Evolutionary conservation across 208 protist species (phyloP).

Genomic region (Herpetomonas tarakana): DNA sequence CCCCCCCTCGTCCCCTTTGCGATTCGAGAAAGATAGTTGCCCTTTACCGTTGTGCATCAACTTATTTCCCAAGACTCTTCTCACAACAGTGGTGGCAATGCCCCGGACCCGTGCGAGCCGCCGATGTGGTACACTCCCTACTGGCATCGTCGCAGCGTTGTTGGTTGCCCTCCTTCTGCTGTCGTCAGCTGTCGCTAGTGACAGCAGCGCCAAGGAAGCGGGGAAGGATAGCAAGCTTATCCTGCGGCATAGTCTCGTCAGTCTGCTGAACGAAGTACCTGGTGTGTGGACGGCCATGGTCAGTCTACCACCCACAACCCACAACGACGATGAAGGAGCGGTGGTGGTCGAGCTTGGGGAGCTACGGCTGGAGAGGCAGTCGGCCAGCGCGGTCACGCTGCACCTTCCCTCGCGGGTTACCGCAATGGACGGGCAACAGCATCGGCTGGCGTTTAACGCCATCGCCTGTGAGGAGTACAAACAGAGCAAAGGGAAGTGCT

Average conservation of each 20-base stretch:
- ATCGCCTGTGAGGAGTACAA: slow-evolving; percentile 35
- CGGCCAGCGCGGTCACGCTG: neutral
- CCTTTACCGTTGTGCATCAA: too few species aligned
- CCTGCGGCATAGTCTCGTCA: neutral
- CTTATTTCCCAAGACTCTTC: too few species aligned
- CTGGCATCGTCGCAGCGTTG: slow-evolving; percentile 1
- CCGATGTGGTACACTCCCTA: too few species aligned
- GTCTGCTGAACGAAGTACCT: neutral
- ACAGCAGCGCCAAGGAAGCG: neutral
- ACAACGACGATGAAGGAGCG: too few species aligned
- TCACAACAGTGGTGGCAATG: too few species aligned
- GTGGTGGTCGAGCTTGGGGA: neutral
- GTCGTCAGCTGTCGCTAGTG: too few species aligned
- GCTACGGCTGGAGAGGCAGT: neutral
- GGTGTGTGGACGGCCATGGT: neutral
- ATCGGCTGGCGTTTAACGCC: slow-evolving; percentile 11
- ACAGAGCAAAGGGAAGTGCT: slow-evolving; percentile 1
- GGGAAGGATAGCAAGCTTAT: neutral
- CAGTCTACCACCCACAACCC: too few species aligned
- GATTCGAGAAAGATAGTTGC: too few species aligned
- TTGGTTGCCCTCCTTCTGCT: slow-evolving; percentile 2
- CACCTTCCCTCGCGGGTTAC: neutral
- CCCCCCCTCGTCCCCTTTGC: too few species aligned
- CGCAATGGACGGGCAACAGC: neutral
- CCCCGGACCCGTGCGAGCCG: too few species aligned